Conservation (phyloP, 768 basidiomycete species). For the Pleurotus citrinopileatus region DNA sequence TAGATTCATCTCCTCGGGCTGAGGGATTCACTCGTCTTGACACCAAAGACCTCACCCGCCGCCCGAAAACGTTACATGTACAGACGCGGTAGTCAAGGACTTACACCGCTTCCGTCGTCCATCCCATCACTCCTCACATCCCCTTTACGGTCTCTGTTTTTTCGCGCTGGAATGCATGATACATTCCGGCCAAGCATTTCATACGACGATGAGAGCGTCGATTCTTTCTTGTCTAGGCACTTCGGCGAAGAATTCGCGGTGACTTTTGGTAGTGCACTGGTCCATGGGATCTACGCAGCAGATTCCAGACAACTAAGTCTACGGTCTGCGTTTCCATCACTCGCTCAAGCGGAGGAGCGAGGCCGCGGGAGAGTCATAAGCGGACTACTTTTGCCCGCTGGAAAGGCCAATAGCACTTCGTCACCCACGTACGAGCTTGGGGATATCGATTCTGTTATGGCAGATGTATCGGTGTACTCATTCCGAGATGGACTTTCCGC, state of each 20-base stretch:
- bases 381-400: slow-evolving; percentile 41
- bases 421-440: slow-evolving; percentile 46
- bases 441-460: slow-evolving; percentile 43
- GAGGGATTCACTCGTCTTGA: slow-evolving; percentile 56
- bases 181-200: slow-evolving; percentile 48
- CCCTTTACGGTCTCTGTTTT: slow-evolving; percentile 39
- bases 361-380: slow-evolving; percentile 69
- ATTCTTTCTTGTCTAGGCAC: slow-evolving; percentile 70
- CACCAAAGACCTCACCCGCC: slow-evolving; percentile 64
- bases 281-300: slow-evolving; percentile 92
- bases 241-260: slow-evolving; percentile 74
- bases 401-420: not conserved
- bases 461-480: slow-evolving; percentile 73
- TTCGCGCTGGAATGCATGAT: slow-evolving; percentile 58
- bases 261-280: slow-evolving; percentile 73
- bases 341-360: slow-evolving; percentile 68
- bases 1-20: slow-evolving; percentile 80
- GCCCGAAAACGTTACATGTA: slow-evolving; percentile 77
- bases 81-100: slow-evolving; percentile 45
- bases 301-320: slow-evolving; percentile 76
- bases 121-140: slow-evolving; percentile 33
- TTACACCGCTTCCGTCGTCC: slow-evolving; percentile 49
- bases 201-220: slow-evolving; percentile 72
- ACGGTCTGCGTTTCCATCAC: slow-evolving; percentile 69
- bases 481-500: slow-evolving; percentile 74